Evolutionary conservation across 345 rosid species (phyloP).

Genomic region (Conringia planisiliqua): DNA sequence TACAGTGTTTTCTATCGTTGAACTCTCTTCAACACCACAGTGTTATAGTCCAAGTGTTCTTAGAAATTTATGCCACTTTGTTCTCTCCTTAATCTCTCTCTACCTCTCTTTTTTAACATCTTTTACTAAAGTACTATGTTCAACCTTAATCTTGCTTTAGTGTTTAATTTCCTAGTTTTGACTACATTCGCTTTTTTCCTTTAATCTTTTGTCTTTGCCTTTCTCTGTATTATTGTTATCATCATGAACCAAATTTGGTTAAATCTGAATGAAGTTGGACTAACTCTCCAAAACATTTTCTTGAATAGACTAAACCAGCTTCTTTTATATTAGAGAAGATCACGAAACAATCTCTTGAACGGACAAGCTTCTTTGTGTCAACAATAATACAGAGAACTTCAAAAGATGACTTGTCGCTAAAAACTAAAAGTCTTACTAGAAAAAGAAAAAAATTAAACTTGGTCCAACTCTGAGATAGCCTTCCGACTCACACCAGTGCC

Average conservation of each 20-base stretch:
- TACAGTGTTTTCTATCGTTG: constrained; percentile 67
- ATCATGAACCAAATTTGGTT: too few species aligned
- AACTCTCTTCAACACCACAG: constrained; percentile 66
- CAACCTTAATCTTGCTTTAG: constrained; percentile 1
- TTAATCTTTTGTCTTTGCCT: not conserved
- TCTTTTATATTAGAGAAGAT: not conserved
- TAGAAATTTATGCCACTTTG: constrained; percentile 61
- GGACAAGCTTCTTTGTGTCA: not conserved
- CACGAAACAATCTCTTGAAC: not conserved
- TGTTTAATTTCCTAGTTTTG: not conserved
- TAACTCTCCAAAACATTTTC: not conserved
- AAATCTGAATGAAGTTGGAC: too few species aligned
- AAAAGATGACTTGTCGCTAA: not conserved
- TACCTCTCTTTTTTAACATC: not conserved
- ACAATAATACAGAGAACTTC: too few species aligned
- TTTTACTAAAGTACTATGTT: not conserved
- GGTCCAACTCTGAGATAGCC: constrained; percentile 7
- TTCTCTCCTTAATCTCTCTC: constrained; percentile 39
- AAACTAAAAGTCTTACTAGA: not conserved
- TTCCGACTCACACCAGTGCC: constrained; percentile 6
- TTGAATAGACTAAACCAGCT: too few species aligned
- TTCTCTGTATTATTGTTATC: not conserved
- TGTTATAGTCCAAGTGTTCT: constrained; percentile 60
- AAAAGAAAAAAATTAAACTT: constrained; percentile 23
- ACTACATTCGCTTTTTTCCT: not conserved